These are phyloP conservation scores for Chloranthus sessilifolius DNA, from an alignment of 164 flowering plant species.

Conservation along the genomic window DNA sequence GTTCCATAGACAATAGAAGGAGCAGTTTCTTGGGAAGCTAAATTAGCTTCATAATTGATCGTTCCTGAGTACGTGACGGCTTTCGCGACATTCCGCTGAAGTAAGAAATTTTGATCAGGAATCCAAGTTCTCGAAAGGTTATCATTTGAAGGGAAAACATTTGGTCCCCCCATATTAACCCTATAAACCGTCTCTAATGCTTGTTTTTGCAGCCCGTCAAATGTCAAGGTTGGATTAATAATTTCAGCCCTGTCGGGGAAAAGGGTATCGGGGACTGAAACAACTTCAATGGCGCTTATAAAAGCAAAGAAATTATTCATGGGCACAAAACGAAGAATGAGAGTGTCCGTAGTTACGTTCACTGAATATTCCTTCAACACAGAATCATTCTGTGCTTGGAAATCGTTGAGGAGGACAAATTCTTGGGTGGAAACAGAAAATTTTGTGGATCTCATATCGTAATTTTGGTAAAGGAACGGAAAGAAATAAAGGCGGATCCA, in stretches of 20 bases:
- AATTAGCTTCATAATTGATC: conserved; percentile 33
- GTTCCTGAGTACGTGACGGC: conserved; percentile 15
- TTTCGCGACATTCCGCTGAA: conserved; percentile 26
- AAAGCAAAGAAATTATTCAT: conserved; percentile 53
- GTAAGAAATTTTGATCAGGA: conserved; percentile 45
- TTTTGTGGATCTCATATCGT: conserved; percentile 37
- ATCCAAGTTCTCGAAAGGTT: conserved; percentile 52
- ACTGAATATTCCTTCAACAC: conserved; percentile 52
- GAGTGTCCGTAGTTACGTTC: conserved; percentile 30
- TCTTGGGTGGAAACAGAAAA: conserved; percentile 50
- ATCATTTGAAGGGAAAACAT: conserved; percentile 45
- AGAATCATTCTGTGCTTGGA: conserved; percentile 19
- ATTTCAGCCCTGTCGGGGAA: conserved; percentile 27
- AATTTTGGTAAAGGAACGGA: conserved; percentile 39
- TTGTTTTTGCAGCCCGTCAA: conserved; percentile 19
- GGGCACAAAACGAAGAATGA: conserved; percentile 47
- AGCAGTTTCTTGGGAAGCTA: conserved; percentile 36
- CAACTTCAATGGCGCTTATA: conserved; percentile 66
- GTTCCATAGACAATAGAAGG: conserved; percentile 66
- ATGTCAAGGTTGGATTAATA: conserved; percentile 1
- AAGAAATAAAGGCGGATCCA: conserved; percentile 77
- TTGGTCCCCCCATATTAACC: conserved; percentile 64
- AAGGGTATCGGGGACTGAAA: conserved; percentile 56
- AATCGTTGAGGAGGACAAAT: conserved; percentile 38
- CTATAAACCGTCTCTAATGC: conserved; percentile 67